Evolutionary conservation across 345 rosid genomes (phyloP), one percentile per base, ranked within the genome.

Genomic region (Heritiera littoralis): DNA sequence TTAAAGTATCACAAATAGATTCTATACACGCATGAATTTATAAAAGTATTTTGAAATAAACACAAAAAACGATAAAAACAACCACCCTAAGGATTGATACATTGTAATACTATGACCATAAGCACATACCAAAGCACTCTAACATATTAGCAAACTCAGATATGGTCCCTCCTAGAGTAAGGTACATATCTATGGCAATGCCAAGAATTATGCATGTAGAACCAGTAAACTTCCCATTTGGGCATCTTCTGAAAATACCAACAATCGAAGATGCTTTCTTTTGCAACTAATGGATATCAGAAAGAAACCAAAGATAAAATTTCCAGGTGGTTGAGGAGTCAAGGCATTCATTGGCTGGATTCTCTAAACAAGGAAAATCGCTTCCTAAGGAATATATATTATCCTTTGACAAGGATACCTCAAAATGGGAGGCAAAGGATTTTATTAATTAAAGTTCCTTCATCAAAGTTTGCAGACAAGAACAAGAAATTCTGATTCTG

Each of bases 1-100:
- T 35, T 68, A 75, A 65, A 60, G 77, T n/a, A 79, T 56, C 68
- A 68, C 43, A 80, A 80, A 66, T 54, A 72, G n/a, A 63, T 18
- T 55, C 74, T 56, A 73, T 72, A 78, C 30, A 67, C 0, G 5
- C 56, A n/a, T 66, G 6, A 0, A 18, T 9, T 6, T 43, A 10
- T 48, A 55, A 18, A 18, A 55, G 60, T 18, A 55, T 18, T 18
- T 20, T n/a, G 12, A 28, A n/a, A 58, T 5, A 60, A 17, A 38
- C 64, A 69, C 38, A 46, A 45, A 68, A 66, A 66, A 18, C 9
- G 28, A 41, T 66, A n/a, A 66, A 41, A 40, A 48, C 9, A 66
- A 66, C 12, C 41, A 8, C 72, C 28, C 72, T 6, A 41, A 28
- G 66, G 66, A 60, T 60, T 28, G 4, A 60, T 28, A 60, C 38